phyloP scores from a whole-genome alignment of 768 basidiomycete species.

The Xanthoconium stramineum region DNA sequence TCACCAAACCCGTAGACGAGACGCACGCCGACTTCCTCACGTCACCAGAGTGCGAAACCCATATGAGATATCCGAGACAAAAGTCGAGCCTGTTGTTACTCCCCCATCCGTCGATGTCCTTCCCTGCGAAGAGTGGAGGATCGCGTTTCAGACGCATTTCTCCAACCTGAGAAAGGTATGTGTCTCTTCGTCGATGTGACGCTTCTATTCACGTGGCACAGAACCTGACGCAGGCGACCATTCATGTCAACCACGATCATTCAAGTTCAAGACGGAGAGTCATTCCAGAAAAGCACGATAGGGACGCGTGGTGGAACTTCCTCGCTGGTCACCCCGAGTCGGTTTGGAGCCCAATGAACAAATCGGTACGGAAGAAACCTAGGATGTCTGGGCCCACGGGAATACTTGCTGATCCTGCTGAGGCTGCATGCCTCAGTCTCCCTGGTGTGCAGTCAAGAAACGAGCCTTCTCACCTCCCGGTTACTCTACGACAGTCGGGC shows the following conservation, averaged over 20 bases:
- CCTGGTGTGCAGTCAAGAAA: not conserved
- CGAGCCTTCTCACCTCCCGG: not conserved
- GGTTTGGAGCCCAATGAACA: constrained; percentile 53
- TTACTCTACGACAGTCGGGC: not conserved
- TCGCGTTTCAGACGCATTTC: constrained; percentile 54
- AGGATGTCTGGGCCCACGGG: constrained; percentile 29
- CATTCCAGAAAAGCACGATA: constrained; percentile 68
- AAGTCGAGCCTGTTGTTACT: constrained; percentile 16
- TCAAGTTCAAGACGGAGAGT: constrained; percentile 27
- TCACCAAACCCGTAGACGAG: constrained; percentile 50
- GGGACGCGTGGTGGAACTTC: constrained; percentile 80
- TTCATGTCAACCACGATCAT: constrained; percentile 23
- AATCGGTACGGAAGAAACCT: constrained; percentile 10
- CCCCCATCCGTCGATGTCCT: constrained; percentile 35
- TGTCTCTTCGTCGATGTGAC: not conserved
- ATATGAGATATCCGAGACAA: constrained; percentile 44
- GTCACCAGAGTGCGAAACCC: constrained; percentile 67
- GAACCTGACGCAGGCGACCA: constrained; percentile 67
- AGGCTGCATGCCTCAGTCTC: not conserved
- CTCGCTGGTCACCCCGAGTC: constrained; percentile 64
- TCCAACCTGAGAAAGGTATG: constrained; percentile 58
- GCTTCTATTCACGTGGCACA: constrained; percentile 28
- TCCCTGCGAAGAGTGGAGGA: constrained; percentile 69
- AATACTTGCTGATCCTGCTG: constrained; percentile 33
- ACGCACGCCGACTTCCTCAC: constrained; percentile 63